phyloP scores from a whole-genome alignment of 805 yeast species.

The Tetrapisispora iriomotensis region DNA sequence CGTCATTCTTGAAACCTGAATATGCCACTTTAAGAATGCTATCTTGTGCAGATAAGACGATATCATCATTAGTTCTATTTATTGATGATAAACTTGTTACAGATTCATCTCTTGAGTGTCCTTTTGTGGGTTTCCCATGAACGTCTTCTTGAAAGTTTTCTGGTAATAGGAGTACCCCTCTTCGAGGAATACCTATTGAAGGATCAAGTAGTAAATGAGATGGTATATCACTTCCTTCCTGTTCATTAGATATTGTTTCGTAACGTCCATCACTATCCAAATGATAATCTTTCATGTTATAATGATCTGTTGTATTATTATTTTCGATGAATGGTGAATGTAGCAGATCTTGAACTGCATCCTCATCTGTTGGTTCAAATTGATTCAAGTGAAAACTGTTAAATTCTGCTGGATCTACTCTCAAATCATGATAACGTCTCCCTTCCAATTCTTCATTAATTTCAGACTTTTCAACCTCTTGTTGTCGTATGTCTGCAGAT shows the following conservation, averaged over 20 bases:
- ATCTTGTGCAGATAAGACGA: not conserved
- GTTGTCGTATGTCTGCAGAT: not conserved
- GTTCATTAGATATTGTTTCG: slow-evolving; percentile 3
- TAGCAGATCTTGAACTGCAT: not conserved
- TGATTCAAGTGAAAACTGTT: not conserved
- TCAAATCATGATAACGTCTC: not conserved
- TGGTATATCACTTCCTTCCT: slow-evolving; percentile 6
- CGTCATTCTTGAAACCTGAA: not conserved
- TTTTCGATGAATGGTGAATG: not conserved
- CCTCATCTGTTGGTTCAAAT: not conserved
- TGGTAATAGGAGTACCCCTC: slow-evolving; percentile 24
- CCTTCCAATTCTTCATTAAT: not conserved
- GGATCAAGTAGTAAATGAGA: not conserved
- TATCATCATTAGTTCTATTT: slow-evolving; percentile 3
- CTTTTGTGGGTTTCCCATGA: not conserved
- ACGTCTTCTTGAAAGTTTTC: slow-evolving; percentile 16
- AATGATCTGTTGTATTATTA: not conserved
- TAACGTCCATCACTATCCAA: slow-evolving; percentile 9
- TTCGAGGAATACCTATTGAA: slow-evolving; percentile 17
- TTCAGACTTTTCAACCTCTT: not conserved
- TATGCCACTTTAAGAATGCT: not conserved
- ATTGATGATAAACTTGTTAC: not conserved
- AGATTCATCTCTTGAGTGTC: not conserved
- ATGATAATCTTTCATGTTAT: not conserved
- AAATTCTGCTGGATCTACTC: not conserved